These are phyloP conservation scores for Leishmania braziliensis DNA, from an alignment of 208 protist genomes.

Conservation along the genomic window DNA sequence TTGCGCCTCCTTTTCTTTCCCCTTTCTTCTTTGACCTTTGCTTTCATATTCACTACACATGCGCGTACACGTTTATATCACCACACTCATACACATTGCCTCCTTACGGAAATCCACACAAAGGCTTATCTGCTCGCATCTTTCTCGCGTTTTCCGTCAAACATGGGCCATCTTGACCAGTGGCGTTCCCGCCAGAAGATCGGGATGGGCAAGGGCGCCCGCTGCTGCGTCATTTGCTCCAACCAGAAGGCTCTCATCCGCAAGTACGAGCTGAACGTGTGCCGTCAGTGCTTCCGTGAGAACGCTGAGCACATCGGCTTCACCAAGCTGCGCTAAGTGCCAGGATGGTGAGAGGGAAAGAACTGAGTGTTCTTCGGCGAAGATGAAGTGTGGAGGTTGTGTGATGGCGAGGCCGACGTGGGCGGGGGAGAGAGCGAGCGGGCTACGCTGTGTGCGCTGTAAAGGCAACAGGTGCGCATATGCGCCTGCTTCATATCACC, in stretches of 20 bases:
- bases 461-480: neutral
- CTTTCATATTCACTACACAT: slow-evolving; percentile 1
- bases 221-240: slow-evolving; percentile 91
- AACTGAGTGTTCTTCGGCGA: neutral
- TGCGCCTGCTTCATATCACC: neutral
- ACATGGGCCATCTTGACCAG: slow-evolving; percentile 92
- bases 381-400: neutral
- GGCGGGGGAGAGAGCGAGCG: neutral
- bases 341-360: neutral
- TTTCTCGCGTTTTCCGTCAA: slow-evolving; percentile 6
- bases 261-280: slow-evolving; percentile 95
- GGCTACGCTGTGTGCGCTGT: neutral
- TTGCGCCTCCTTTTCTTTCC: neutral
- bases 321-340: slow-evolving; percentile 86
- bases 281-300: slow-evolving; percentile 95
- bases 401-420: neutral
- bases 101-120: neutral
- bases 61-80: neutral
- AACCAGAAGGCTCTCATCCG: slow-evolving; percentile 94
- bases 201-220: slow-evolving; percentile 90
- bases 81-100: neutral
- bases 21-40: neutral
- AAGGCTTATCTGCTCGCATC: neutral
- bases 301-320: slow-evolving; percentile 92
- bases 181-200: slow-evolving; percentile 94